A percentile compares a stretch with the other conserved stretches of the same genome.
Evolutionary conservation across 2,329 filamentous ascomycete genomes (phyloP).

Genomic region (Diaporthe velutina): DNA sequence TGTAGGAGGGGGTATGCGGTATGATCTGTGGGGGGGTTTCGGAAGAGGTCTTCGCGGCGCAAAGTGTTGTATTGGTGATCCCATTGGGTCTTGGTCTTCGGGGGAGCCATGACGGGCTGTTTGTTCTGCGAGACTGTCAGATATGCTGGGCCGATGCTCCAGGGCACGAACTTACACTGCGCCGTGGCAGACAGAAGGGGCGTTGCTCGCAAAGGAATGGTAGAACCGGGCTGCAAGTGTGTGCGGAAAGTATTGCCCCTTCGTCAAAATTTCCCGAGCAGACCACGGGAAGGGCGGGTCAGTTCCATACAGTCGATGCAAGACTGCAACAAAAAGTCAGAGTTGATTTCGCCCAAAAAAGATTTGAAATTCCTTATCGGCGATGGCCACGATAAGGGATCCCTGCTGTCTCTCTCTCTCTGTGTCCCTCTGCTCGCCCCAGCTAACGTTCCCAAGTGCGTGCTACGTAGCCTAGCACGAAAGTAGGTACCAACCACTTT

Average conservation of each 20-base stretch:
- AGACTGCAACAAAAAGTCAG: background rate
- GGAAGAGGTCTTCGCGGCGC: slow-evolving; percentile 89
- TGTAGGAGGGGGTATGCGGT: slow-evolving; percentile 90
- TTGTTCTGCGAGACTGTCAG: slow-evolving; percentile 9
- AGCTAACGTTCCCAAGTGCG: background rate
- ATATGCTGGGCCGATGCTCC: background rate
- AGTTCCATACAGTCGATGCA: slow-evolving; percentile 1
- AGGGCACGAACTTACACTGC: slow-evolving; percentile 28
- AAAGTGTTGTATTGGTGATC: slow-evolving; percentile 87
- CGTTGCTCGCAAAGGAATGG: background rate
- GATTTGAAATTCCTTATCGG: slow-evolving; percentile 27
- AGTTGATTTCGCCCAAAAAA: background rate
- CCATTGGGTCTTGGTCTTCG: slow-evolving; percentile 78
- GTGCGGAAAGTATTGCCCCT: background rate
- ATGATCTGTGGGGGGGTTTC: slow-evolving; percentile 87
- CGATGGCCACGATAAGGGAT: slow-evolving; percentile 1
- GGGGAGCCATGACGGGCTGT: slow-evolving; percentile 62
- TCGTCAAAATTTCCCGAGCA: background rate
- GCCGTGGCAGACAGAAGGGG: slow-evolving; percentile 26
- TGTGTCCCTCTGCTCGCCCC: background rate
- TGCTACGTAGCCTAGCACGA: background rate
- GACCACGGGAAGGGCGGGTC: background rate
- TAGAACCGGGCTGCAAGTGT: background rate
- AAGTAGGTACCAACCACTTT: background rate
- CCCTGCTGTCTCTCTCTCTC: background rate